These are phyloP conservation scores for Austroboletus eburneus DNA, from an alignment of 768 basidiomycete species.

Conservation along the genomic window DNA sequence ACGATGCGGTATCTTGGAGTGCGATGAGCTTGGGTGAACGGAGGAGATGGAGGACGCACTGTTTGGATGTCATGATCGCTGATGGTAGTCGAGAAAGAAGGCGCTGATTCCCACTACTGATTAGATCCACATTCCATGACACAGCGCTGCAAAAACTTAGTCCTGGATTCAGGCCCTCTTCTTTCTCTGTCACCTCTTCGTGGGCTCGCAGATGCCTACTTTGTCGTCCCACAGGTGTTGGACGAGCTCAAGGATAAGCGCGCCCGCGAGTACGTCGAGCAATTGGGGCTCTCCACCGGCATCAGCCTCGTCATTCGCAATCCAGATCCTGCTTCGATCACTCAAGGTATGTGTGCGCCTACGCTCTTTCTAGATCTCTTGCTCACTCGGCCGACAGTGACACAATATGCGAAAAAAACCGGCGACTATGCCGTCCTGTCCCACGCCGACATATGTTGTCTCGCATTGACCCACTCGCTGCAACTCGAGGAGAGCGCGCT, in stretches of 20 bases:
- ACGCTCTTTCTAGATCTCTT: slow-evolving; percentile 3
- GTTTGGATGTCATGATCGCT: slow-evolving; percentile 39
- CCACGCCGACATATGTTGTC: slow-evolving; percentile 82
- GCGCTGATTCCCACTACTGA: slow-evolving; percentile 11
- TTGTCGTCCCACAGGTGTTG: slow-evolving; percentile 88
- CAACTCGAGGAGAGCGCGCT: slow-evolving; percentile 48
- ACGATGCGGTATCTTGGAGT: slow-evolving; percentile 73
- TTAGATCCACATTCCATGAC: slow-evolving; percentile 20
- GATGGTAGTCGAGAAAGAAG: background rate
- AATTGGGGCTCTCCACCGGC: slow-evolving; percentile 69
- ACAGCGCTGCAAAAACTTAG: slow-evolving; percentile 67
- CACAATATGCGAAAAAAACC: slow-evolving; percentile 89
- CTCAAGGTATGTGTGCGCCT: slow-evolving; percentile 44
- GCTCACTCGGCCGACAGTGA: slow-evolving; percentile 50
- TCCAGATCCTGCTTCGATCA: slow-evolving; percentile 66
- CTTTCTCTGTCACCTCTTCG: slow-evolving; percentile 85
- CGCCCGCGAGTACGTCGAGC: slow-evolving; percentile 82
- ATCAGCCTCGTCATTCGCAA: slow-evolving; percentile 67
- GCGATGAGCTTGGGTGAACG: slow-evolving; percentile 6
- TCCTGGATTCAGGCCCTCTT: slow-evolving; percentile 92
- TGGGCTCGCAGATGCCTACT: slow-evolving; percentile 81
- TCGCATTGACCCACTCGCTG: slow-evolving; percentile 83
- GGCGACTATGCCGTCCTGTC: slow-evolving; percentile 95
- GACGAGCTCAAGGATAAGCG: slow-evolving; percentile 85
- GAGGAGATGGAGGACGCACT: slow-evolving; percentile 32